Base-by-base conservation (phyloP, 345 rosid species). In the Citrus mangshanensis region DNA sequence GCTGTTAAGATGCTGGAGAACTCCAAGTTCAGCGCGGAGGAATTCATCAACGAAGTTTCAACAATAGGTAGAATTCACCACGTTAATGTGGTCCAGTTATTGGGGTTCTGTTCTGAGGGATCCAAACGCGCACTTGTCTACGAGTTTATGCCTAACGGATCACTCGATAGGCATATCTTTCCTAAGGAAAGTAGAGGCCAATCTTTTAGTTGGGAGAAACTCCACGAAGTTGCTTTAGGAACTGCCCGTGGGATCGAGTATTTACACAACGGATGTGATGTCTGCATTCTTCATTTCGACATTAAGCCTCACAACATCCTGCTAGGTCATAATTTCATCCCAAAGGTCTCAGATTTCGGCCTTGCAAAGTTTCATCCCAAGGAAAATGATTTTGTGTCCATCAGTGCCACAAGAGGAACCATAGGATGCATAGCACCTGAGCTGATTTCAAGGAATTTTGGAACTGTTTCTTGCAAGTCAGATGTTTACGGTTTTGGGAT, bases 271-370 rank as follows among this genome's bases (percentile, higher is more conserved):
- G 83, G 87, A 51, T 82, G 77, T 56, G 75, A 78, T 38, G 58
- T 30, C 4, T 73, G 81, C 68, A 74, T 85, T 77, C 72, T 85
- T 51, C 87, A 85, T 74, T 82, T 77, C 6, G 83, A 82, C 75
- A 80, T 85, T 24, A 75, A 82, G 71, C 85, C 83, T 25, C 61
- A 75, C 14, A 63, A 46, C 27, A 63, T 75, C 30, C 24, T 76
- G 35, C 64, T 49, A 9, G 83, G 82, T 14, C 32, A 30, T 16
- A 58, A 71, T 66, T 66, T 82, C 68, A 61, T 63, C 19, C 83
- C 85, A 18, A 80, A 82, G 75, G 76, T 85, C 46, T 78, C 87
- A n/a, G 85, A 85, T 71, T 82, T 82, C 4, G 78, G 87, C 7
- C 83, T 82, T 9, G 75, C 81, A 34, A 82, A 67, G 66, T 77